These are phyloP conservation scores for Zea luxurians DNA, from an alignment of 176 grass and related monocot species.

Conservation along the genomic window DNA sequence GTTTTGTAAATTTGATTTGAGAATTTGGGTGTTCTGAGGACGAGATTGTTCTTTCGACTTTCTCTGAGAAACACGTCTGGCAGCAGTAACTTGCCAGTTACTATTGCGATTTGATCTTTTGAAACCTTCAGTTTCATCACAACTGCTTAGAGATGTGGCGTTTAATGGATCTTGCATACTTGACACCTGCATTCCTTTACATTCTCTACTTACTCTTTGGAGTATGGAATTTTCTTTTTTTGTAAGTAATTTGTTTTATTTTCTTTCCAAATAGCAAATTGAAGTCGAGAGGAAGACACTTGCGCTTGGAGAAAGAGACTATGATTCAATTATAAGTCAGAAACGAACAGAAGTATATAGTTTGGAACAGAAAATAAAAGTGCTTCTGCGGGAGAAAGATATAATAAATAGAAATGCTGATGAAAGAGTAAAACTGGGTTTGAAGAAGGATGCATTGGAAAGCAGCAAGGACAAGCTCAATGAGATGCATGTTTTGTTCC, in stretches of 20 bases:
- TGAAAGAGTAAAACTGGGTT: constrained; percentile 67
- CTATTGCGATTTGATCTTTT: not conserved
- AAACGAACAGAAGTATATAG: constrained; percentile 69
- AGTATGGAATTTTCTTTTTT: constrained; percentile 18
- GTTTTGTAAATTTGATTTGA: not conserved
- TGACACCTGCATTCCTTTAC: not conserved
- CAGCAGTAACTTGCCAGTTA: not conserved
- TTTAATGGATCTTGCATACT: not conserved
- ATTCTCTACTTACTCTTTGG: constrained; percentile 26
- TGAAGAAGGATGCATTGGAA: constrained; percentile 83
- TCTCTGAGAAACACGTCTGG: not conserved
- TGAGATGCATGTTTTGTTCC: constrained; percentile 58
- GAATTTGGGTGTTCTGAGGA: not conserved
- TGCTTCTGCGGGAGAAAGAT: constrained; percentile 72
- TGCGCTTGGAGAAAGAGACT: constrained; percentile 64
- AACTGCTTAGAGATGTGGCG: not conserved
- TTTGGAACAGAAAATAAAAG: constrained; percentile 81
- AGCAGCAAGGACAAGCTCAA: constrained; percentile 61
- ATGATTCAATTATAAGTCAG: constrained; percentile 65
- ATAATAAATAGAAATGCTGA: constrained; percentile 61
- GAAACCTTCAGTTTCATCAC: not conserved
- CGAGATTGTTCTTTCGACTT: not conserved
- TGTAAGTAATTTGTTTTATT: constrained; percentile 15
- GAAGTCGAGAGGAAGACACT: constrained; percentile 81
- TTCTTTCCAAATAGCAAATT: constrained; percentile 71